Base-by-base conservation (phyloP, 768 basidiomycete genomes). In the Rhizopogon vinicolor region DNA sequence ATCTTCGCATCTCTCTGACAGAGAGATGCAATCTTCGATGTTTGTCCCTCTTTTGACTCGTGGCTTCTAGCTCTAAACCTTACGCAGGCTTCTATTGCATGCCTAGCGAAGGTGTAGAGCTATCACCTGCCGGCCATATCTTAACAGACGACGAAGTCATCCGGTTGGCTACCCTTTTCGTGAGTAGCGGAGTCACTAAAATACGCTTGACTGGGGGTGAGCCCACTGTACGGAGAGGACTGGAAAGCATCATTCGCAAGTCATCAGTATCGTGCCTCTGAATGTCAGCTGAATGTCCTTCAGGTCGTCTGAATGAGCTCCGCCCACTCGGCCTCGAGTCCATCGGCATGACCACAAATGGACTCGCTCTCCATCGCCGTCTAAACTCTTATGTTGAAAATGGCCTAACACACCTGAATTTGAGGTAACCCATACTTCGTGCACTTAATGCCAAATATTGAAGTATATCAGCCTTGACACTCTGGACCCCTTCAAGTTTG, bases 11-110 rank as follows among this genome's bases (percentile, higher is more conserved):
- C 51, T 90, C 88, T 1, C 72, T 94, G 37, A 93, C 92, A 0
- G 93, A 94, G 68, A 77, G 82, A 57, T 95, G 93, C 71, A 95
- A 94, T 73, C 74, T 95, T 54, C 81, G 93, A 71, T 94, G 93
- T 89, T 58, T 40, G 74, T 66, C 37, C 41, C 9, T 53, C 37
- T 63, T 42, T 22, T 44, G 42, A 9, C 13, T 44, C 12, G 59
- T 39, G 42, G 28, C 37, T 42, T 5, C 18, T n/a, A 44, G 18
- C 43, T 9, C 19, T 22, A 10, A 37, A 29, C 42, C 62, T 9
- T 8, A 31, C 31, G 22, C 58, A 94, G 90, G 91, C 62, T 92
- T 92, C 63, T 95, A 95, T 66, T 94, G 91, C 64, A 95, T 94
- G 92, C 92, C 91, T 3, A 81, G 78, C 51, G 84, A 88, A 64